Percentiles rank a stretch among this genome's conserved stretches.
phyloP scores from a whole-genome alignment of 176 grass and related monocot genomes.

The Otatea glauca region DNA sequence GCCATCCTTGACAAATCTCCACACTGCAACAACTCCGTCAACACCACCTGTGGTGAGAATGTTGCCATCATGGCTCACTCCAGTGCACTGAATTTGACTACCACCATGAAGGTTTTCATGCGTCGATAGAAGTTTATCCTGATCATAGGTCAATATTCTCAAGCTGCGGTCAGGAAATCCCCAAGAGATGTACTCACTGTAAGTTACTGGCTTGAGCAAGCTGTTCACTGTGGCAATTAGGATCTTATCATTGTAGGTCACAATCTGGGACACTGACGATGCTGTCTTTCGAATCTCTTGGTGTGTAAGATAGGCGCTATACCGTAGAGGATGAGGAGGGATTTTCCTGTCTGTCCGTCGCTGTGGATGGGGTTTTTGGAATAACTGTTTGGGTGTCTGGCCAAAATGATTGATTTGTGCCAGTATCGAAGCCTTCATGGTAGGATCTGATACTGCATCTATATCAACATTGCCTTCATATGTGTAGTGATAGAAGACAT shows the following conservation, averaged over 20 bases:
- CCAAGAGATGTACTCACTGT: conserved; percentile 92
- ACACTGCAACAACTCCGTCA: conserved; percentile 87
- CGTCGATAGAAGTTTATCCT: conserved; percentile 90
- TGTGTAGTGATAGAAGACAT: conserved; percentile 99
- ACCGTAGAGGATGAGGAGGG: conserved; percentile 83
- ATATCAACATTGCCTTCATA: conserved; percentile 99
- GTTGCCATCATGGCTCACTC: conserved; percentile 94
- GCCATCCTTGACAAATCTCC: conserved; percentile 94
- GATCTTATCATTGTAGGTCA: conserved; percentile 89
- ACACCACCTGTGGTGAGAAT: conserved; percentile 85
- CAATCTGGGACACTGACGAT: conserved; percentile 88
- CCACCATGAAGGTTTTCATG: conserved; percentile 96
- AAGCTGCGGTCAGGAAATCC: conserved; percentile 95
- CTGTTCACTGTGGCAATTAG: conserved; percentile 72
- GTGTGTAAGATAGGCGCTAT: conserved; percentile 68
- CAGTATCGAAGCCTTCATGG: conserved; percentile 99
- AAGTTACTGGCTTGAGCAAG: conserved; percentile 82
- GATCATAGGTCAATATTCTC: conserved; percentile 90
- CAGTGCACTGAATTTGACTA: conserved; percentile 92
- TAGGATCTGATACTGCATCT: conserved; percentile 92
- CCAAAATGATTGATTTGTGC: conserved; percentile 99
- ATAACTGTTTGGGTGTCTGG: conserved; percentile 98
- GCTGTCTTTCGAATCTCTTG: conserved; percentile 80
- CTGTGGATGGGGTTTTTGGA: conserved; percentile 87
- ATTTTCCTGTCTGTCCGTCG: conserved; percentile 83